Evolutionary conservation across 2,329 filamentous ascomycete genomes (phyloP), one percentile per base, ranked within the genome.

Genomic region (Neonectria coccinea): DNA sequence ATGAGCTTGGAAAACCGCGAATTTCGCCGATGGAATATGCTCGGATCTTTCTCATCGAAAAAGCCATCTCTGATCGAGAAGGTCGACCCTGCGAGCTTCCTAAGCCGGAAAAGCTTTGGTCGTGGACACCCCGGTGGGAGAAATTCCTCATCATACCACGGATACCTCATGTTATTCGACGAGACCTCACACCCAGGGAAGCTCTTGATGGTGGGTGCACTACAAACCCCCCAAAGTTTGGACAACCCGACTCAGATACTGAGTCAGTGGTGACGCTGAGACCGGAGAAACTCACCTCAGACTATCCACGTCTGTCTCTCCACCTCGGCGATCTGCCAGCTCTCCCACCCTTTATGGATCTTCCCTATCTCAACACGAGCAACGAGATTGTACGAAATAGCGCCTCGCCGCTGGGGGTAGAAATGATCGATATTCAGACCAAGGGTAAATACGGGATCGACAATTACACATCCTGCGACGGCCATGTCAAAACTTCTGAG

Each of bases 11-110:
- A 5, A 57, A 66, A 20, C 78, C 79, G 1, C 75, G 79, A 0
- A 53, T 82, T 4, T 80, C 79, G 1, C 78, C 79, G 1, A 80
- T 82, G 78, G 80, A 82, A 47, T 81, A 81, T 52, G 61, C 73
- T 9, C 75, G 80, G 8, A 67, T 75, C 6, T 79, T 77, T 51
- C 70, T 79, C 36, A 62, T 82, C 2, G 76, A 79, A 50, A 75
- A 78, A 47, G 71, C 76, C 5, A 60, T 66, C 14, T 70, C 76
- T 12, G 69, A 74, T 16, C 71, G 64, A 20, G 70, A 78, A 11
- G 58, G 65, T 9, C 64, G 70, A 5, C 44, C 65, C 2, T 78
- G 76, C 50, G 69, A 74, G 20, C 67, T 82, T 5, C 74, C 73
- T 12, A 64, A 66, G 16, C 77, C 78, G 2, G 64, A 66, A 14